phyloP scores from a whole-genome alignment of 495 filamentous ascomycete genomes.

The Penicillium fimorum region DNA sequence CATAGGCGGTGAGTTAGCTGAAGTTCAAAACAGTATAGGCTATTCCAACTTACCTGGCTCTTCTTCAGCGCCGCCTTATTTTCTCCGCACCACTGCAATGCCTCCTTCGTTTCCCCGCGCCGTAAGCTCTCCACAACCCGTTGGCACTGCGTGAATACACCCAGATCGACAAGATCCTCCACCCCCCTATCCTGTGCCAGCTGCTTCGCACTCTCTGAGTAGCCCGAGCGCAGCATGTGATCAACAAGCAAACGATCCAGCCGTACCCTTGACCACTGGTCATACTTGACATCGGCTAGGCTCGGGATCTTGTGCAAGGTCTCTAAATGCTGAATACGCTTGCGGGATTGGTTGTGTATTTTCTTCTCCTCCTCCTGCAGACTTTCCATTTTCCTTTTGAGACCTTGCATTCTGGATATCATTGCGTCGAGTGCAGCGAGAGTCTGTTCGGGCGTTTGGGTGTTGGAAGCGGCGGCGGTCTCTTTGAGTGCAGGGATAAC shows the following conservation, averaged over 20 bases:
- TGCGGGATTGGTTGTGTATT: slow-evolving; percentile 68
- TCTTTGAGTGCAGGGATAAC: slow-evolving; percentile 69
- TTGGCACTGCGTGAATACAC: slow-evolving; percentile 81
- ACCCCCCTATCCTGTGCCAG: slow-evolving; percentile 71
- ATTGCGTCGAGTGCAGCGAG: slow-evolving; percentile 77
- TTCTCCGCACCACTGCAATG: slow-evolving; percentile 85
- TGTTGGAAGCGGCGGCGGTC: slow-evolving; percentile 60
- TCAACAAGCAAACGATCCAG: slow-evolving; percentile 86
- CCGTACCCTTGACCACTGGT: slow-evolving; percentile 78
- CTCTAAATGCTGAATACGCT: slow-evolving; percentile 75
- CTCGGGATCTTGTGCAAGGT: slow-evolving; percentile 76
- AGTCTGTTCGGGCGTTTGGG: slow-evolving; percentile 62
- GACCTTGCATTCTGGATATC: slow-evolving; percentile 75
- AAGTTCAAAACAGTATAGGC: background rate
- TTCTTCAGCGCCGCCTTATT: slow-evolving; percentile 86
- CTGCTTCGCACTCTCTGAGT: slow-evolving; percentile 69
- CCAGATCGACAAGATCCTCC: slow-evolving; percentile 81
- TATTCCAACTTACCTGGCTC: slow-evolving; percentile 60
- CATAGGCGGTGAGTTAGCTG: slow-evolving; percentile 23
- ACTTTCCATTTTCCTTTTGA: slow-evolving; percentile 81
- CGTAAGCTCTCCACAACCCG: slow-evolving; percentile 69
- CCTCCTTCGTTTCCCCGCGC: slow-evolving; percentile 69
- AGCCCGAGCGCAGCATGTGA: slow-evolving; percentile 82
- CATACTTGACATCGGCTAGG: slow-evolving; percentile 90
- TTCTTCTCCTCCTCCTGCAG: slow-evolving; percentile 74